phyloP scores from a whole-genome alignment of 768 basidiomycete genomes.

The Amanita inopinata region DNA sequence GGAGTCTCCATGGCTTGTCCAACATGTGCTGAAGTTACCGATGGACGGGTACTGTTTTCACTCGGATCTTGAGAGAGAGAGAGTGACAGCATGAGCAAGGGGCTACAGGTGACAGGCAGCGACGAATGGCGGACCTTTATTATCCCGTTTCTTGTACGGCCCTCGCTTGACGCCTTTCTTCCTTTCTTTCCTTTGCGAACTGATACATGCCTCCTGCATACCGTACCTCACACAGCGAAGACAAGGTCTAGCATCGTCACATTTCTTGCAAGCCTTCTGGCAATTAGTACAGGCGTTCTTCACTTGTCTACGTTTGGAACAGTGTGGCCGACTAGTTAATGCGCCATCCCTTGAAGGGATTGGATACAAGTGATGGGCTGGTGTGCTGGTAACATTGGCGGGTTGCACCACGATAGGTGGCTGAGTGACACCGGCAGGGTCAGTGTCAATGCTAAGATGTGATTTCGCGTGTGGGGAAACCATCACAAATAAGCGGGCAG shows the following conservation, averaged over 20 bases:
- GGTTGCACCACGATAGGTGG: too few relatives aligned
- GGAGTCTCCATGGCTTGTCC: conserved; percentile 28
- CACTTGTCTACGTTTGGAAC: conserved; percentile 78
- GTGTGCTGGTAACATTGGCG: conserved; percentile 3
- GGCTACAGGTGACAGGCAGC: conserved; percentile 14
- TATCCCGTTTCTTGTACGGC: conserved; percentile 94
- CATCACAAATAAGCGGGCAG: too few relatives aligned
- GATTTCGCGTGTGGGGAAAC: too few relatives aligned
- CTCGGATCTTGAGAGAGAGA: conserved; percentile 38
- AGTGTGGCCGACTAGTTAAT: conserved; percentile 44
- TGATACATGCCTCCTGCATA: conserved; percentile 76
- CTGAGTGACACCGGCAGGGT: too few relatives aligned
- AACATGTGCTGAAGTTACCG: conserved; percentile 31
- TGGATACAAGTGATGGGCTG: conserved; percentile 31
- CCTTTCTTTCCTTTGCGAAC: conserved; percentile 88
- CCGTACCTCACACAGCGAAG: conserved; percentile 90
- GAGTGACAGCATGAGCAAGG: conserved; percentile 4
- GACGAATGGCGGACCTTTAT: conserved; percentile 54
- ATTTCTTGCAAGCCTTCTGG: conserved; percentile 88
- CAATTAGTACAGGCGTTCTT: conserved; percentile 90
- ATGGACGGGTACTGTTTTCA: too few relatives aligned
- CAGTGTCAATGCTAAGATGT: too few relatives aligned
- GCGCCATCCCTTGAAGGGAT: conserved; percentile 64
- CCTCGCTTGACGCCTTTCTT: conserved; percentile 82
- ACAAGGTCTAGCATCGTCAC: conserved; percentile 87